Percentiles rank a stretch among this genome's conserved stretches.
phyloP scores from a whole-genome alignment of 306 rosid genomes.

The Vicia villosa region DNA sequence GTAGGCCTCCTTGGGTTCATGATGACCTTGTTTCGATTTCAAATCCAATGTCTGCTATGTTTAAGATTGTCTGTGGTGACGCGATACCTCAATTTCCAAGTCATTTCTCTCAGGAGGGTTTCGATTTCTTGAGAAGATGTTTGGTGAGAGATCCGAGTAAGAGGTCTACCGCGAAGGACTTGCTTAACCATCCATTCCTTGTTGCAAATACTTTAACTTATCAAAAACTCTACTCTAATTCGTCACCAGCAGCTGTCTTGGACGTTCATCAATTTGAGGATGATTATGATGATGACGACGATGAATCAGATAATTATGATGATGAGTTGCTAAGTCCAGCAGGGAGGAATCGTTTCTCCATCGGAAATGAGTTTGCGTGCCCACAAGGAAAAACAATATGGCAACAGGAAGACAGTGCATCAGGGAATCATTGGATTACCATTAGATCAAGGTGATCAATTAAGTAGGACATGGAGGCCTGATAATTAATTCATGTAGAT shows the following conservation, averaged over 20 bases:
- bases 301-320: conserved; percentile 1
- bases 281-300: conserved; percentile 22
- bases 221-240: conserved; percentile 1
- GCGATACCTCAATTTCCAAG: conserved; percentile 53
- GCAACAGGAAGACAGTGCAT: conserved; percentile 40
- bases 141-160: conserved; percentile 56
- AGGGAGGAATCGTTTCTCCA: not conserved
- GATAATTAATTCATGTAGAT: not conserved
- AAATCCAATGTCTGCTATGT: conserved; percentile 48
- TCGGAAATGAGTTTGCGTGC: conserved; percentile 37
- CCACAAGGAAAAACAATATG: not conserved
- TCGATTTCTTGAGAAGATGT: conserved; percentile 60
- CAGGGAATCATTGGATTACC: conserved; percentile 57
- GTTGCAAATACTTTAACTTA: conserved; percentile 27
- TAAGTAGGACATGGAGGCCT: not conserved
- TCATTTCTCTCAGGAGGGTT: conserved; percentile 49
- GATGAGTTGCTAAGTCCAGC: conserved; percentile 20
- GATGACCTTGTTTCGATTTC: conserved; percentile 4
- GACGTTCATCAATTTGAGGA: conserved; percentile 37
- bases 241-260: conserved; percentile 56
- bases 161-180: conserved; percentile 46
- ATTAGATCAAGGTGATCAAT: conserved; percentile 47
- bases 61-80: conserved; percentile 51
- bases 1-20: conserved; percentile 55
- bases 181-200: conserved; percentile 65